Evolutionary conservation across 768 basidiomycete genomes (phyloP), one percentile per base, ranked within the genome.

Genomic region (Naganishia friedmannii): DNA sequence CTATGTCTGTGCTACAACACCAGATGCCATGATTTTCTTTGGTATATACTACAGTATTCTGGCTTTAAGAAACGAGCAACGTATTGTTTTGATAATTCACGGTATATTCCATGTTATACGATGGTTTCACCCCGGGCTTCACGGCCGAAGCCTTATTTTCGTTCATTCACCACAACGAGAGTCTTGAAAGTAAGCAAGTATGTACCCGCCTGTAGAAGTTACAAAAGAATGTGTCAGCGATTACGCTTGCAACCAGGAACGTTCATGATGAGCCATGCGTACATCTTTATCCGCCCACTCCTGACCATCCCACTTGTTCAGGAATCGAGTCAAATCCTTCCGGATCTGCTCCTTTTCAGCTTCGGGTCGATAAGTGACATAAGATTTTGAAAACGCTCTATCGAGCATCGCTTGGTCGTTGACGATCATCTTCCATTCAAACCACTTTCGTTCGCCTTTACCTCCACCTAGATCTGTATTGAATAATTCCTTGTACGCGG

Each of bases 331-430:
- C 32, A 92, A 77, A 55, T 86, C 84, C 12, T 82, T 73, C 28
- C 81, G 78, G 39, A 93, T 84, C 51, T 84, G 82, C 15, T 79
- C 79, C 80, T 86, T 89, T 74, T 87, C 85, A n/a, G 85, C 85
- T 1, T 85, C 85, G 2, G 85, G 81, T 42, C 89, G 83, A 26
- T 88, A 80, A 0, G 89, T 84, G 53, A 93, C 87, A 79, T 93
- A 96, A 73, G 91, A 93, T 83, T 95, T 96, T 81, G 88, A 92
- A 69, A 84, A 83, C 1, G 88, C 88, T 60, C 93, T 84, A 66
- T 91, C 84, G 45, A 90, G 51, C 68, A 80, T 78, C 53, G 70
- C 57, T 67, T 89, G 83, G 37, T 84, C 82, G 1, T 86, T 88
- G 0, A 86, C 84, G 8, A 83, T 82, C 13, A 89, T 78, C 7